Evolutionary conservation across 495 filamentous ascomycete species (phyloP), one percentile per base, ranked within the genome.

Genomic region (Aspergillus haitiensis): DNA sequence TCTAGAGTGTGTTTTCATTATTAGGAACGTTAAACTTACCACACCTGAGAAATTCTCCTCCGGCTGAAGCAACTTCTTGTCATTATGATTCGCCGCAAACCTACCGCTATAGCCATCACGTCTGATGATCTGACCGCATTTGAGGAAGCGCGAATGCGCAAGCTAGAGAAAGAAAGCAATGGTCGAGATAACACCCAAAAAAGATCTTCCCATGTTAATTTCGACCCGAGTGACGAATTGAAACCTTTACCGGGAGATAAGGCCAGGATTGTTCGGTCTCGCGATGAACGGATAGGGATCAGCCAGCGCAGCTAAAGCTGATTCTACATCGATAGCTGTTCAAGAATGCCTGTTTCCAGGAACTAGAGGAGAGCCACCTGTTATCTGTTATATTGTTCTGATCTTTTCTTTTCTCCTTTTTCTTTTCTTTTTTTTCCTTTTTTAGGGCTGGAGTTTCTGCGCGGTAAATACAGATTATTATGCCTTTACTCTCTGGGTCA

Each of bases 41-140:
- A 27, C 21, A 1, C 21, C 21, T 3, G 21, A 27, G 3, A 27
- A 1, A 27, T 1, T 27, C 21, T 27, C 3, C 21, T 3, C 21
- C 21, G 21, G 21, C 3, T 27, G 21, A 27, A 27, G 21, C 21
- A 27, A 27, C 21, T 27, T 27, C 1, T 27, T 27, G 21, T 3
- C 13, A 66, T 64, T 15, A 95, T 95, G 91, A 86, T 95, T 58
- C 90, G 91, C 66, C 86, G 90, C 37, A 86, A 88, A 49, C 87
- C 90, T 2, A 95, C 91, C 6, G 80, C 85, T 32, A 89, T 95
- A 61, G 81, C 84, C 53, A 79, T 95, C 39, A 93, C 90, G 0
- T 77, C 86, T 9, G 90, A 93, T 72, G 91, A 95, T 68, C 72
- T 94, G 40, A 81, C 86, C 31, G 78, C 84, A 45, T 93, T 91